phyloP scores from a whole-genome alignment of 345 rosid genomes.

The Euclidium syriacum region DNA sequence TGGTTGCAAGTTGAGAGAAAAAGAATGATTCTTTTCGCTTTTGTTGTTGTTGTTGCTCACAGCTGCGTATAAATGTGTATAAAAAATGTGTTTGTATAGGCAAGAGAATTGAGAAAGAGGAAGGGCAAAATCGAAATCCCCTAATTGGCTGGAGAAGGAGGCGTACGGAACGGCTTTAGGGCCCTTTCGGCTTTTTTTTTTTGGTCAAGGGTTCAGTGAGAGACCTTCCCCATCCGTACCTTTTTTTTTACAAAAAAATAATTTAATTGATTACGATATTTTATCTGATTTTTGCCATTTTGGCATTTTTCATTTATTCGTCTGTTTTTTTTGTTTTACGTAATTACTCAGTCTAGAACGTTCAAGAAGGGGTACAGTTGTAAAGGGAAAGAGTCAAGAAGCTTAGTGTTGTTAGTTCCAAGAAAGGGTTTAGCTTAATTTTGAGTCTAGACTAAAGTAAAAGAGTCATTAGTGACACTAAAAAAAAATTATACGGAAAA shows the following conservation, averaged over 20 bases:
- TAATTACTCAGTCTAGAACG: background rate
- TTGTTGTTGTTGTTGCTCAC: background rate
- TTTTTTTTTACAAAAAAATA: background rate
- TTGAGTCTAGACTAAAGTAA: no score
- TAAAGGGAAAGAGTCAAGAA: background rate
- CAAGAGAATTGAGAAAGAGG: background rate
- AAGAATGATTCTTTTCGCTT: background rate
- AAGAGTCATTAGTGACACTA: no score
- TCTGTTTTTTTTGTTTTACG: background rate
- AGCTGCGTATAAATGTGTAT: conserved; percentile 16
- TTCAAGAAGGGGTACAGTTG: background rate
- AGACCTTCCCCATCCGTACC: conserved; percentile 14
- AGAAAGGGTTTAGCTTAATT: no score
- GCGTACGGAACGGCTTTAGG: conserved; percentile 24
- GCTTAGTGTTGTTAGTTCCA: no score
- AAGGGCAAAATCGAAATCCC: background rate
- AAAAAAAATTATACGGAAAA: no score
- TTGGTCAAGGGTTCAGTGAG: conserved; percentile 10
- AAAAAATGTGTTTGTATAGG: background rate
- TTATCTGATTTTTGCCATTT: background rate
- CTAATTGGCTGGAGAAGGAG: conserved; percentile 17
- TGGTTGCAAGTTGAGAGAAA: background rate
- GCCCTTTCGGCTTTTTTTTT: conserved; percentile 13
- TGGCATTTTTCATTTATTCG: background rate
- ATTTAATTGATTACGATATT: conserved; percentile 9